A percentile compares a stretch with the other conserved stretches of the same genome.
Conservation (phyloP, 192 early-diverging fungal species). For the Coemansia sp. region DNA sequence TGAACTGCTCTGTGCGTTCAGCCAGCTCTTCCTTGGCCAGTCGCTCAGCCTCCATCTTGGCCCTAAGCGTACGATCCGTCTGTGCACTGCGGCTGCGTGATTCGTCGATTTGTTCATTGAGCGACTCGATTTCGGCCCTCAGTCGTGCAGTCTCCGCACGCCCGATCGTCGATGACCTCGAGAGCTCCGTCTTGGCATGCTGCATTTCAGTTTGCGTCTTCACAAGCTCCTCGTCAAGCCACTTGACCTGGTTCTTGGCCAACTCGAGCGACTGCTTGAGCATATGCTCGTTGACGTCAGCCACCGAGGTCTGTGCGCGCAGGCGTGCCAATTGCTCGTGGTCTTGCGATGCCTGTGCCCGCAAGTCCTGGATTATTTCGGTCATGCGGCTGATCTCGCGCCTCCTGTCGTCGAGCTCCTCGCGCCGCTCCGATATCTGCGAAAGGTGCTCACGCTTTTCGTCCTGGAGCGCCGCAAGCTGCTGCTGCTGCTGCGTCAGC, state of each 20-base stretch:
- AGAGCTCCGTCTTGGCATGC: conserved; percentile 37
- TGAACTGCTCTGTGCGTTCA: conserved; percentile 63
- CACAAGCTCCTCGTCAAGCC: conserved; percentile 68
- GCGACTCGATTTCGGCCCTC: conserved; percentile 57
- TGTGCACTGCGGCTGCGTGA: conserved; percentile 43
- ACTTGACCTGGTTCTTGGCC: conserved; percentile 59
- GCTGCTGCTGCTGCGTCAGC: conserved; percentile 15
- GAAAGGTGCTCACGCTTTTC: conserved; percentile 38
- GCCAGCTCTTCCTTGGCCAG: conserved; percentile 57
- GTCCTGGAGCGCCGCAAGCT: conserved; percentile 24
- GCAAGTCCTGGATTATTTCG: conserved; percentile 31
- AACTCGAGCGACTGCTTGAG: conserved; percentile 63
- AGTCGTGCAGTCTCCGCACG: conserved; percentile 56
- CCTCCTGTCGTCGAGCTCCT: conserved; percentile 33
- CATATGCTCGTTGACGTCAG: conserved; percentile 48
- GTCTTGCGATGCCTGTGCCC: conserved; percentile 22
- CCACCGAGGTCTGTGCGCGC: conserved; percentile 32
- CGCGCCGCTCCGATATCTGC: conserved; percentile 42
- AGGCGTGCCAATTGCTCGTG: conserved; percentile 39
- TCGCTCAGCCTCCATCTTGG: conserved; percentile 54
- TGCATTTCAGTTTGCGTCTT: conserved; percentile 48
- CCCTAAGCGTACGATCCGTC: conserved; percentile 51
- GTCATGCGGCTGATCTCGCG: conserved; percentile 20
- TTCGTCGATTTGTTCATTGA: conserved; percentile 53
- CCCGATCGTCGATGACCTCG: conserved; percentile 17